Evolutionary conservation across 306 rosid genomes (phyloP).

Genomic region (Potentilla sterilis): DNA sequence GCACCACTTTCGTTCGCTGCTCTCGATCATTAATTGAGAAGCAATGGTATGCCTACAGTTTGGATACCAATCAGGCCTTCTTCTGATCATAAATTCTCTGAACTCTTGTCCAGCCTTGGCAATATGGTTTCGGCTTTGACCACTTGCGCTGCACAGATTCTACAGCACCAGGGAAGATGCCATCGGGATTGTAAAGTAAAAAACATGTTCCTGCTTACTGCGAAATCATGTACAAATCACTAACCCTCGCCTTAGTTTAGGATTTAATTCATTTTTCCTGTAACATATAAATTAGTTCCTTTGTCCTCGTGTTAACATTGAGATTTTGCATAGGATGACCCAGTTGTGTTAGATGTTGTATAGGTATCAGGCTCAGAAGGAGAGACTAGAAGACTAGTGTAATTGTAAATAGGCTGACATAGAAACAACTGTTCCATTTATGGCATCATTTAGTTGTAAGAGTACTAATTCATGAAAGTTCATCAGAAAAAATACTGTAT

Average conservation of each 20-base stretch:
- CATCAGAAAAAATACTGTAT: background rate
- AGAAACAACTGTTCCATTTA: constrained; percentile 34
- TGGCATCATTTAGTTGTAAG: constrained; percentile 16
- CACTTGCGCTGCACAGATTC: constrained; percentile 32
- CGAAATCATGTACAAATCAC: constrained; percentile 68
- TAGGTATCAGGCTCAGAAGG: constrained; percentile 61
- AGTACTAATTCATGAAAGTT: constrained; percentile 5
- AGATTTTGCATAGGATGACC: constrained; percentile 54
- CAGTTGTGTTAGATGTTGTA: constrained; percentile 56
- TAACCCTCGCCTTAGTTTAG: constrained; percentile 54
- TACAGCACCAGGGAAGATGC: constrained; percentile 45
- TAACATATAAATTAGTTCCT: constrained; percentile 58
- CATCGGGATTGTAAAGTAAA: constrained; percentile 37
- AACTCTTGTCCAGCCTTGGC: constrained; percentile 30
- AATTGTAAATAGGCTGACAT: constrained; percentile 53
- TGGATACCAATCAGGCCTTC: constrained; percentile 4
- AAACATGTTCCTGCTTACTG: constrained; percentile 40
- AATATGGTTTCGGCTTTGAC: constrained; percentile 37
- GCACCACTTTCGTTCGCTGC: constrained; percentile 1
- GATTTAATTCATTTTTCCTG: constrained; percentile 58
- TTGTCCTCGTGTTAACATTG: constrained; percentile 19
- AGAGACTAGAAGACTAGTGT: constrained; percentile 49
- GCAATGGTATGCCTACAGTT: constrained; percentile 5
- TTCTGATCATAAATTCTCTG: constrained; percentile 27
- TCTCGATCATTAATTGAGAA: constrained; percentile 15